A percentile compares a stretch with the other conserved stretches of the same genome.
Conservation (phyloP, 176 grass and related monocot genomes). For the Oryza glumipatula region DNA sequence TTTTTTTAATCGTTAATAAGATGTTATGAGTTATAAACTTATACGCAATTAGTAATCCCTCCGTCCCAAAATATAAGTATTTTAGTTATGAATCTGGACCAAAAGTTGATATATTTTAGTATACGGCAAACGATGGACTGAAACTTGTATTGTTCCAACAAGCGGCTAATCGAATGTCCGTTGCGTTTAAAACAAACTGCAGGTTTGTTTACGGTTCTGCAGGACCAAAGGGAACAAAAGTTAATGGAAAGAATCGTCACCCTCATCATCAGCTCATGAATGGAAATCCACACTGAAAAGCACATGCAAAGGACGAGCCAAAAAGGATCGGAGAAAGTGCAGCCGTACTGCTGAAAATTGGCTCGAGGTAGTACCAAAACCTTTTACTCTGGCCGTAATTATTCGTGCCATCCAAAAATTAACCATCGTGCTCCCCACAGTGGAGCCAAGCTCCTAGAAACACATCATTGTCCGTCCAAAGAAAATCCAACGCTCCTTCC, state of each 20-base stretch:
- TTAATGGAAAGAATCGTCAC: background rate
- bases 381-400: background rate
- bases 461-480: background rate
- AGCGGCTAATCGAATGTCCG: background rate
- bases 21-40: no score
- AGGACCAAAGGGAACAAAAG: background rate
- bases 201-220: background rate
- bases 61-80: no score
- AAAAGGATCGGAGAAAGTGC: slow-evolving; percentile 19
- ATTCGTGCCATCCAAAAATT: background rate
- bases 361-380: no score
- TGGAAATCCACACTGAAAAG: slow-evolving; percentile 39
- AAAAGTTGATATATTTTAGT: no score
- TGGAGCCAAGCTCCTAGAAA: background rate
- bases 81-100: no score
- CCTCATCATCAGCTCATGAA: background rate
- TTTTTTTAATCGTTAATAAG: no score
- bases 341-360: background rate
- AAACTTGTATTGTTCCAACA: no score
- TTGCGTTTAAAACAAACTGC: background rate
- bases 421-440: background rate
- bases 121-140: no score
- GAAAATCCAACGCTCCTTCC: background rate
- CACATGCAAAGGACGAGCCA: background rate
- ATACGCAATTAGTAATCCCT: no score